Conservation (phyloP, 2,329 filamentous ascomycete genomes). For the Apiospora kogelbergensis region DNA sequence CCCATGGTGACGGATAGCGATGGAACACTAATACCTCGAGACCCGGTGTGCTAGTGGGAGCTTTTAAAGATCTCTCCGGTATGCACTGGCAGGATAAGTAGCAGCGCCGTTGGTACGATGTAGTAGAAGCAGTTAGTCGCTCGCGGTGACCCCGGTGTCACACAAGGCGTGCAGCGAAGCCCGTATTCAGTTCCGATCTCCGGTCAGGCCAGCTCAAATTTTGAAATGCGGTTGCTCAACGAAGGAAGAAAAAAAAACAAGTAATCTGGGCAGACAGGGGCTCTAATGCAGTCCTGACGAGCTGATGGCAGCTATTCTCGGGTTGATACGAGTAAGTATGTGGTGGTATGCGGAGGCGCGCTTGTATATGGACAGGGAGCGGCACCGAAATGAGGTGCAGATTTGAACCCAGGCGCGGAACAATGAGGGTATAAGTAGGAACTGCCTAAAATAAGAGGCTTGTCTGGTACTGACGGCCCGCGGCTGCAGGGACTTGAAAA, state of each 20-base stretch:
- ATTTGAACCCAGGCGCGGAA: neutral
- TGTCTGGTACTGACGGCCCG: neutral
- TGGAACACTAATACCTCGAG: constrained; percentile 23
- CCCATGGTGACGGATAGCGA: constrained; percentile 33
- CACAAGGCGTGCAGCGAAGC: neutral
- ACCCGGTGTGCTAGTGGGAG: constrained; percentile 12
- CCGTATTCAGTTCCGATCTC: constrained; percentile 7
- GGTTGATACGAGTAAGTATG: neutral
- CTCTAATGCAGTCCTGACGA: neutral
- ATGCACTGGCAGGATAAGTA: constrained; percentile 20
- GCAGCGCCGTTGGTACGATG: neutral
- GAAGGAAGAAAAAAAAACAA: neutral
- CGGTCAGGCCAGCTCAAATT: neutral
- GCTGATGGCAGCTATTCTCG: neutral
- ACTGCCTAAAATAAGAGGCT: neutral
- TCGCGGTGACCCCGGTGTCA: neutral
- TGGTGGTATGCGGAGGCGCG: neutral
- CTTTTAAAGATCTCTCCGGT: neutral
- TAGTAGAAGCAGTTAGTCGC: neutral
- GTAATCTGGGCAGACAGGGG: neutral
- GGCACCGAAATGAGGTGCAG: constrained; percentile 1
- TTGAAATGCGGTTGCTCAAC: neutral
- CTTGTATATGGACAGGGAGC: neutral
- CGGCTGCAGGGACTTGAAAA: neutral
- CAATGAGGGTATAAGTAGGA: neutral